Evolutionary conservation across 176 grass and related monocot species (phyloP), one percentile per base, ranked within the genome.

Genomic region (Cocos nucifera): DNA sequence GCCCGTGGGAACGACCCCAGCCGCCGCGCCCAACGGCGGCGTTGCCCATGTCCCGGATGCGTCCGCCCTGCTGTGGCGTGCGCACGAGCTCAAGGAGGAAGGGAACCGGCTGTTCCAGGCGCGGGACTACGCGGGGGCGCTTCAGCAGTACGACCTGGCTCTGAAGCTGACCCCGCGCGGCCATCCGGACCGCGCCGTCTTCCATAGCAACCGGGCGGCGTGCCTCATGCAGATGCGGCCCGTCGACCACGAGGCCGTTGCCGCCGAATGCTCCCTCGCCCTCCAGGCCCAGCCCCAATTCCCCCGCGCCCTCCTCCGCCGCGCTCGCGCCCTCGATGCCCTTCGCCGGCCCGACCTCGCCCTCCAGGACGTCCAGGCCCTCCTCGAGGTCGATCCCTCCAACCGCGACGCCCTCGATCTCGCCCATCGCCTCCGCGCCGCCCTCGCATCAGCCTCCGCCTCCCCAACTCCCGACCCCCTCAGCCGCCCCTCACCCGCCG

Each of bases 181-280:
- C 59, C 93, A 98, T 64, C 70, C 87, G 14, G 87, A 92, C 73
- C 81, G 84, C 76, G 87, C 93, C 12, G 76, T 98, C 9, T 98
- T 98, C 78, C 87, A 98, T 73, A 91, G 87, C 81, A 89, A 98
- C 61, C 84, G 93, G 59, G 93, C 93, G 7, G 93, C 93, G 7
- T 98, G 93, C 70, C 79, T 98, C 76, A 86, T 98, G 78, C 93
- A 92, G 79, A 78, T 98, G 75, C 83, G 78, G 57, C 93, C 87
- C 52, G 84, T 98, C 17, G 81, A 92, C 74, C 76, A 92, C 73
- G 82, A 77, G 76, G 82, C 75, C 19, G 84, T 97, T 19, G 87
- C 81, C 1, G 74, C 86, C 24, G 93, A 97, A 55, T 97, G 93
- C 78, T 88, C 93, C 53, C 87, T 91, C 28, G 87, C 87, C 39